Evolutionary conservation across 2,329 filamentous ascomycete genomes (phyloP).

Genomic region (Ceratocystis smalleyi): DNA sequence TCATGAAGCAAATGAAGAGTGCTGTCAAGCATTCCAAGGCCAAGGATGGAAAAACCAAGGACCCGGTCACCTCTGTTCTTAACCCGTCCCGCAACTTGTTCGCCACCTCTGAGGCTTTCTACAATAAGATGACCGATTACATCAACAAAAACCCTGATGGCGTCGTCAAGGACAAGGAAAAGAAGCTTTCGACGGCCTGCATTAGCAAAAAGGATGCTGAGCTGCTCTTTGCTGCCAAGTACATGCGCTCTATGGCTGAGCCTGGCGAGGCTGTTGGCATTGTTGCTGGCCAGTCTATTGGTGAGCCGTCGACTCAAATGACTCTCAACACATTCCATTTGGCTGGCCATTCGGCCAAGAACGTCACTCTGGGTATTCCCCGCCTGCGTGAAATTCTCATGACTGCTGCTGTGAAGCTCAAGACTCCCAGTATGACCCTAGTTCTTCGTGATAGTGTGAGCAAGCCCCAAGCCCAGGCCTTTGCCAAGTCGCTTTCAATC

Average conservation of each 20-base stretch:
- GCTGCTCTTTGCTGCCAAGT: slow-evolving; percentile 77
- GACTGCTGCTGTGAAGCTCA: slow-evolving; percentile 81
- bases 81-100: slow-evolving; percentile 66
- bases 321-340: slow-evolving; percentile 99
- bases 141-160: slow-evolving; percentile 58
- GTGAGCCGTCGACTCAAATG: slow-evolving; percentile 98
- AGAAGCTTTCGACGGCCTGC: slow-evolving; percentile 22
- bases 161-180: slow-evolving; percentile 31
- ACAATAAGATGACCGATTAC: slow-evolving; percentile 56
- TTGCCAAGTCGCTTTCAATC: slow-evolving; percentile 83
- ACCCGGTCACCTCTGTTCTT: slow-evolving; percentile 59
- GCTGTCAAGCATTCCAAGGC: slow-evolving; percentile 56
- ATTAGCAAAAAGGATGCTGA: slow-evolving; percentile 60
- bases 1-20: slow-evolving; percentile 66
- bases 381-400: slow-evolving; percentile 94
- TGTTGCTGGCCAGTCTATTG: slow-evolving; percentile 88
- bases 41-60: slow-evolving; percentile 42
- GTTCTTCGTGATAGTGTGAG: slow-evolving; percentile 58
- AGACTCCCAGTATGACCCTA: slow-evolving; percentile 81
- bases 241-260: slow-evolving; percentile 79
- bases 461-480: slow-evolving; percentile 53
- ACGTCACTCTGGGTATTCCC: slow-evolving; percentile 96
- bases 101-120: slow-evolving; percentile 80
- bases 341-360: slow-evolving; percentile 94
- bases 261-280: slow-evolving; percentile 94